phyloP scores from a whole-genome alignment of 106 monocot species.

The Chionographis japonica region DNA sequence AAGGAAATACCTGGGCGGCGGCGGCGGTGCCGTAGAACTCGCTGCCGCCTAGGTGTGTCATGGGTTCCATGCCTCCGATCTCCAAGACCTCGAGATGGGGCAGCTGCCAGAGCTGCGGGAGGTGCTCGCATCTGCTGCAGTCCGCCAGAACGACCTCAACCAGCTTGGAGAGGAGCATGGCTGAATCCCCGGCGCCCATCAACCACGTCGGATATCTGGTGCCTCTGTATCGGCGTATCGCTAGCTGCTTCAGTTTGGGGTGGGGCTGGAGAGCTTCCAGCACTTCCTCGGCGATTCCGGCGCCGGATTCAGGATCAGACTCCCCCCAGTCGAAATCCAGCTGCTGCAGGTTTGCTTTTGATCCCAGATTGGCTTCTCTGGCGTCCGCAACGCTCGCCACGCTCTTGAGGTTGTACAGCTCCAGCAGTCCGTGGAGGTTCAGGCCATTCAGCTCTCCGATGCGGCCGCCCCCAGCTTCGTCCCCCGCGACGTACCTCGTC shows the following conservation, averaged over 20 bases:
- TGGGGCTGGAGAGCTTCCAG: background rate
- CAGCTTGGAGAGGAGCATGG: background rate
- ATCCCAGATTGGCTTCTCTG: constrained; percentile 5
- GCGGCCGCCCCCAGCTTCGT: background rate
- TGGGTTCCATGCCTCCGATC: background rate
- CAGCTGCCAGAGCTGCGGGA: background rate
- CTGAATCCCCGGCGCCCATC: background rate
- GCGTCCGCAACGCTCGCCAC: background rate
- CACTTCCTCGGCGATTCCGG: too few relatives aligned
- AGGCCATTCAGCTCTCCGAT: constrained; percentile 14
- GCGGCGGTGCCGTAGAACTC: background rate
- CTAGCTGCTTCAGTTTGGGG: background rate
- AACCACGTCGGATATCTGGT: background rate
- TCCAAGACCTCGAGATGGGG: background rate
- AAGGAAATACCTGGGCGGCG: background rate
- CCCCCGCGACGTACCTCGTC: constrained; percentile 12
- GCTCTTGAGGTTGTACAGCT: constrained; percentile 6
- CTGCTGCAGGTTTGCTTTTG: background rate
- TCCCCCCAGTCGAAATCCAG: constrained; percentile 3
- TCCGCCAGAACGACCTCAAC: background rate
- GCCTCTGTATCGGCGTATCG: background rate
- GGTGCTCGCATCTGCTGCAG: background rate
- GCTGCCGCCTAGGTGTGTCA: background rate
- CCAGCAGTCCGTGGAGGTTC: constrained; percentile 2
- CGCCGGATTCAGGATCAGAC: too few relatives aligned